Evolutionary conservation across 2,329 filamentous ascomycete genomes (phyloP), one percentile per base, ranked within the genome.

Genomic region (Penicillium sp.): DNA sequence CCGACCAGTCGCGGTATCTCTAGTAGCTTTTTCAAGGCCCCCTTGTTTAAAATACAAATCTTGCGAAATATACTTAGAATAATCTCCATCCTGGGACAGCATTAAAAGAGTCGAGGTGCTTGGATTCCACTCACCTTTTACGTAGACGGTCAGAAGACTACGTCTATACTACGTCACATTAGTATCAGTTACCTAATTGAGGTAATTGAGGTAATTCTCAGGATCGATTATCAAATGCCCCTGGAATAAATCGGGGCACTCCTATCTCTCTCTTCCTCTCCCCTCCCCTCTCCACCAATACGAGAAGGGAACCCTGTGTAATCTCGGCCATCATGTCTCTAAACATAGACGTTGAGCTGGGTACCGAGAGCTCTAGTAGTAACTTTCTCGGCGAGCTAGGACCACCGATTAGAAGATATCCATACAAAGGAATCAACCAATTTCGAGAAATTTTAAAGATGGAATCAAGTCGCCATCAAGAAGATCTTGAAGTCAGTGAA

Each of bases 351-450:
- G 30, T 22, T 50, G 26, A 50, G 47, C 12, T 28, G 30, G 24
- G 17, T 13, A 50, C 47, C 24, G 28, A 50, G 28, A 10, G 24
- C 22, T 50, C 24, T 50, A 28, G 47, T 13, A 15, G 47, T 7
- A 10, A 26, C 47, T 50, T 50, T 50, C 47, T 50, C 26, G 47
- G 28, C 17, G 47, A 50, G n/a, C 24, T 50, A 50, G 47, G 47
- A 50, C 47, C 47, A 8, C 22, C 47, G 47, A 50, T 50, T 13
- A 50, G 26, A 50, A 30, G 22, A 13, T 50, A 50, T 30, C 47
- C 47, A 12, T 50, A 50, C 26, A 50, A 50, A 12, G 47, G 47
- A n/a, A 50, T 10, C n/a, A 50, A 19, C 30, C 47, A 50, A 13
- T 50, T 50, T 30, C n/a, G 30, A 12, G 13, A 50, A 17, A 8